These are phyloP conservation scores for Thyridium curvatum DNA, from an alignment of 2,329 filamentous ascomycete genomes.

Conservation along the genomic window DNA sequence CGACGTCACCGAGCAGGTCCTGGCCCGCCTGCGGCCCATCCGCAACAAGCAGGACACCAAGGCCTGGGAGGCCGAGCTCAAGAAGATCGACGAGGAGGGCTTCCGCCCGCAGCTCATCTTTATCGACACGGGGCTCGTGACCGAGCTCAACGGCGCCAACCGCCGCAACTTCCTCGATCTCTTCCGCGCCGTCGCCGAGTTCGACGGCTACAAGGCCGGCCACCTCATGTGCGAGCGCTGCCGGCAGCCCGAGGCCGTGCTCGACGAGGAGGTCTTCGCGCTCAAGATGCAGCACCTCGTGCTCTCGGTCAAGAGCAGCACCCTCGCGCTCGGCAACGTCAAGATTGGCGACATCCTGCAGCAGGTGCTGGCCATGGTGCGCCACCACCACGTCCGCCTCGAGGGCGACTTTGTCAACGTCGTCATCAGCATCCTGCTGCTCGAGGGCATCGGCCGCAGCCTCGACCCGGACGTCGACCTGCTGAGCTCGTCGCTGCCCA, in stretches of 20 bases:
- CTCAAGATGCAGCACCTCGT: constrained; percentile 97
- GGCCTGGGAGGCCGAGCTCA: constrained; percentile 70
- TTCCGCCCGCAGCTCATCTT: constrained; percentile 94
- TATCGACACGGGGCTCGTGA: constrained; percentile 94
- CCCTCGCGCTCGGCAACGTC: constrained; percentile 86
- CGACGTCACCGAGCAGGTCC: constrained; percentile 83
- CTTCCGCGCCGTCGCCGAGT: constrained; percentile 92
- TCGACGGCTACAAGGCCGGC: constrained; percentile 92
- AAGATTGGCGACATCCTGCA: constrained; percentile 95
- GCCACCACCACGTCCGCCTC: constrained; percentile 83
- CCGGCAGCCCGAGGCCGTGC: constrained; percentile 82
- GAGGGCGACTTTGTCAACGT: constrained; percentile 99
- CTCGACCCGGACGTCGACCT: constrained; percentile 85
- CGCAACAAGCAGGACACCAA: constrained; percentile 53
- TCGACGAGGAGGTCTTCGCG: constrained; percentile 86
- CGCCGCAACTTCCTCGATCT: constrained; percentile 88
- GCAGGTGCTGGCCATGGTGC: constrained; percentile 85
- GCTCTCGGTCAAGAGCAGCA: constrained; percentile 80
- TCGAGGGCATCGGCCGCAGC: constrained; percentile 88
- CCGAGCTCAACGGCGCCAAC: constrained; percentile 82
- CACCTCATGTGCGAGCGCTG: constrained; percentile 95
- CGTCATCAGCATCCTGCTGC: constrained; percentile 84
- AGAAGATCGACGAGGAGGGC: constrained; percentile 75
- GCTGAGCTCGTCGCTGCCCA: constrained; percentile 79
- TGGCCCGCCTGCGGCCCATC: constrained; percentile 71